Evolutionary conservation across 73 alveolate species (phyloP), one percentile per base, ranked within the genome.

Genomic region (Uronychia binucleata): DNA sequence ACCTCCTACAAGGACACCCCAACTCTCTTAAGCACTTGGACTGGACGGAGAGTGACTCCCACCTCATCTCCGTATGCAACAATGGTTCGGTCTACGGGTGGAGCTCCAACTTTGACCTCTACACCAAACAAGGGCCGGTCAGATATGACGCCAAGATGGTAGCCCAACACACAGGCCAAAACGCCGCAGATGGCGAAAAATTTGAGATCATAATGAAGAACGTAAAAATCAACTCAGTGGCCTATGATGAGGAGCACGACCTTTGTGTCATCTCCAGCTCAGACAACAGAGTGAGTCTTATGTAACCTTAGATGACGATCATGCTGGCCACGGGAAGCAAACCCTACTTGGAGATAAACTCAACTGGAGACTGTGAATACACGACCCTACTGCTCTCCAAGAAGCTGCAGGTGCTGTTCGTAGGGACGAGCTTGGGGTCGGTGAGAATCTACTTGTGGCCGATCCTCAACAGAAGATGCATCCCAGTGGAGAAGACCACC

Each of bases 401-500:
- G 57, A 33, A 89, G 33, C 80, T 89, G 30, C 46, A 78, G 31
- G 93, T 89, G 30, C 81, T 92, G 32, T 83, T 92, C 30, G 90
- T 84, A 27, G 97, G 97, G 27, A 83, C 93, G 27, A 85, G 60
- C 32, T 78, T 59, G 57, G 97, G 97, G 28, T 34, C 88, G 26
- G 59, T 92, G 59, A 77, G 95, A 79, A 90, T 89, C 5, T 88
- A 83, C 58, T 81, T 92, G 0, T 92, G 97, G 97, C 95, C 95
- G 8, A 60, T 92, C 35, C 30, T 46, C 19, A 46, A 46, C 67
- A 46, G 67, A 46, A 46, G 67, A 46, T 46, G 67, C 19, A 46
- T 46, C 67, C 67, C 67, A 46, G 67, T 89, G 31, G 74, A 74
- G 33, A 76, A 84, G 5, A 80, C 31, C 75, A 84, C 77, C 31